Conservation (phyloP, 2,329 filamentous ascomycete genomes). For the Pseudocercospora eumusae region DNA sequence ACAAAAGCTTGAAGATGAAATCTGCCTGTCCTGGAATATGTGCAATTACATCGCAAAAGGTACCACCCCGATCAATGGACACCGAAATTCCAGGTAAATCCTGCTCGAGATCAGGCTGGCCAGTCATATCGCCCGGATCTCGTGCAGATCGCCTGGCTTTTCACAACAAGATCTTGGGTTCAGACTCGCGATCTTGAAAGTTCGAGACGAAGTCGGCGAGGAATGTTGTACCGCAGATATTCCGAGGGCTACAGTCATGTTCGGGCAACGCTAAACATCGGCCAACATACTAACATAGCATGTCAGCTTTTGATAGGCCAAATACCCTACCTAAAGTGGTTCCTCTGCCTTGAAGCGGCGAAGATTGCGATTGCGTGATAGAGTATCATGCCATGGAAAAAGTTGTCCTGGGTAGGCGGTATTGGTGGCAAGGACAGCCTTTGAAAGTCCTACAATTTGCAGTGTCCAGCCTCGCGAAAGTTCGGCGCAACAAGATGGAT, state of each 20-base stretch:
- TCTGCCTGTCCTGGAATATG: conserved; percentile 28
- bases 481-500: background rate
- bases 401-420: conserved; percentile 1
- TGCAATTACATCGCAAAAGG: conserved; percentile 35
- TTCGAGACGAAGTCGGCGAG: background rate
- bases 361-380: conserved; percentile 1
- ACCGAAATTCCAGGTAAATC: conserved; percentile 6
- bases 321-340: background rate
- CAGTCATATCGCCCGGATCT: background rate
- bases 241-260: background rate
- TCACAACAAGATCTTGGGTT: too few species aligned
- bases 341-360: background rate
- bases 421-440: background rate
- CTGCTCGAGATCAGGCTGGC: background rate
- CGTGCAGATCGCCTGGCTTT: too few species aligned
- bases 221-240: background rate
- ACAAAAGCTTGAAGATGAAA: conserved; percentile 38
- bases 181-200: background rate
- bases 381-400: background rate
- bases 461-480: background rate
- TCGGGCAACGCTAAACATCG: conserved; percentile 3
- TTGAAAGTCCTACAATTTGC: background rate
- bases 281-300: background rate
- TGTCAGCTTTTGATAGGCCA: background rate
- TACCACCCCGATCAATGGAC: conserved; percentile 33